phyloP scores from a whole-genome alignment of 202 grass and related monocot genomes.

The Elaeis oleifera region DNA sequence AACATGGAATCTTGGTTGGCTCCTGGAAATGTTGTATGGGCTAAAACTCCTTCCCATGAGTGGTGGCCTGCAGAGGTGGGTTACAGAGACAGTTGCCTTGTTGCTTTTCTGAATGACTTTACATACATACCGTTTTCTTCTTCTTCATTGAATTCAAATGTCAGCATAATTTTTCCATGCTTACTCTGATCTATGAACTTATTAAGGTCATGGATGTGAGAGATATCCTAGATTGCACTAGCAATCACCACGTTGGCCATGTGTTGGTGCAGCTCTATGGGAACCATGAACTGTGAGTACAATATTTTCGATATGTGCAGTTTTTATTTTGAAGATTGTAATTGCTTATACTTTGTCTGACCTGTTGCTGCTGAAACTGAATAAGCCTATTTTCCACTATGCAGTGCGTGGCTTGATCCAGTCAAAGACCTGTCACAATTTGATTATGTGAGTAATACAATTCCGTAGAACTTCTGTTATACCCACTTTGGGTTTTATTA shows the following conservation, averaged over 20 bases:
- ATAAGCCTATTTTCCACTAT: slow-evolving; percentile 6
- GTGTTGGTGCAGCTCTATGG: slow-evolving; percentile 39
- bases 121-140: not conserved
- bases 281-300: slow-evolving; percentile 25
- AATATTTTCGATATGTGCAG: not conserved
- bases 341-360: too few species aligned
- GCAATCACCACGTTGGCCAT: slow-evolving; percentile 22
- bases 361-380: not conserved
- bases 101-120: slow-evolving; percentile 1
- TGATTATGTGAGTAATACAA: slow-evolving; percentile 23
- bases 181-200: not conserved
- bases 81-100: too few species aligned
- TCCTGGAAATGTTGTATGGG: slow-evolving; percentile 42
- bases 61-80: slow-evolving; percentile 44
- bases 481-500: too few species aligned
- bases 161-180: not conserved
- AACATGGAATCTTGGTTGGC: slow-evolving; percentile 25
- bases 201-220: slow-evolving; percentile 29
- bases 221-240: slow-evolving; percentile 22
- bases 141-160: not conserved
- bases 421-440: slow-evolving; percentile 33
- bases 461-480: not conserved
- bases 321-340: too few species aligned
- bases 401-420: slow-evolving; percentile 41
- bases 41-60: slow-evolving; percentile 31